A percentile compares a stretch with the other conserved stretches of the same genome.
These are phyloP conservation scores for Naganishia randhawae DNA, from an alignment of 768 basidiomycete genomes.

Conservation along the genomic window DNA sequence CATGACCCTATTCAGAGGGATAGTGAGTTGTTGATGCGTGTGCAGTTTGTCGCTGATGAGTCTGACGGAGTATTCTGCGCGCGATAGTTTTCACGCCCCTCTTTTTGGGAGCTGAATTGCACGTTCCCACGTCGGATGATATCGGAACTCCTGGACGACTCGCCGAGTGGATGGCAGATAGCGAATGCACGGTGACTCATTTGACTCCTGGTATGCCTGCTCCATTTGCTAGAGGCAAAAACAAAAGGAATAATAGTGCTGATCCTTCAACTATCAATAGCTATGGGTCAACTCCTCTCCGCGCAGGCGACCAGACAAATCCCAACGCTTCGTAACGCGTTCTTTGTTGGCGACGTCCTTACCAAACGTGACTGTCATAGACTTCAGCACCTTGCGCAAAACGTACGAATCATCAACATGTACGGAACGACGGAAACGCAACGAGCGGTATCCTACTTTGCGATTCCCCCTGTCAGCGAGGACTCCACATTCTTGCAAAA, in stretches of 20 bases:
- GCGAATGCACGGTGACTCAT: conserved; percentile 88
- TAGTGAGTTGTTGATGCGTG: conserved; percentile 60
- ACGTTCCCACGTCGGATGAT: conserved; percentile 93
- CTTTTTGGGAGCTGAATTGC: conserved; percentile 91
- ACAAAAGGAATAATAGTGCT: neutral
- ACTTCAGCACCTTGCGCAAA: conserved; percentile 83
- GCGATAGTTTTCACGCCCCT: conserved; percentile 91
- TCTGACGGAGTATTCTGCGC: conserved; percentile 18
- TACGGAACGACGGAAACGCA: conserved; percentile 99
- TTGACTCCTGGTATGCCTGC: conserved; percentile 67
- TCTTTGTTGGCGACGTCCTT: conserved; percentile 98
- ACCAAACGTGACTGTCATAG: conserved; percentile 97
- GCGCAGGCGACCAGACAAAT: conserved; percentile 79
- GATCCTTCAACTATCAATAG: conserved; percentile 61
- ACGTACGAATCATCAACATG: conserved; percentile 97
- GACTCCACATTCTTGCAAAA: conserved; percentile 87
- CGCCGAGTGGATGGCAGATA: conserved; percentile 96
- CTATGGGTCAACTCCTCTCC: conserved; percentile 80
- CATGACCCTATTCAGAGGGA: conserved; percentile 99
- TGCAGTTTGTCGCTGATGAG: neutral
- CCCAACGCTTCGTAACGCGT: conserved; percentile 78
- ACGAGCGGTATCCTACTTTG: conserved; percentile 94
- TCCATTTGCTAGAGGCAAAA: neutral
- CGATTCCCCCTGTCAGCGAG: conserved; percentile 74
- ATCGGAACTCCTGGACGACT: conserved; percentile 94